Base-by-base conservation (phyloP, 1,284 basidiomycete genomes). In the Leccinum pallidistipes region DNA sequence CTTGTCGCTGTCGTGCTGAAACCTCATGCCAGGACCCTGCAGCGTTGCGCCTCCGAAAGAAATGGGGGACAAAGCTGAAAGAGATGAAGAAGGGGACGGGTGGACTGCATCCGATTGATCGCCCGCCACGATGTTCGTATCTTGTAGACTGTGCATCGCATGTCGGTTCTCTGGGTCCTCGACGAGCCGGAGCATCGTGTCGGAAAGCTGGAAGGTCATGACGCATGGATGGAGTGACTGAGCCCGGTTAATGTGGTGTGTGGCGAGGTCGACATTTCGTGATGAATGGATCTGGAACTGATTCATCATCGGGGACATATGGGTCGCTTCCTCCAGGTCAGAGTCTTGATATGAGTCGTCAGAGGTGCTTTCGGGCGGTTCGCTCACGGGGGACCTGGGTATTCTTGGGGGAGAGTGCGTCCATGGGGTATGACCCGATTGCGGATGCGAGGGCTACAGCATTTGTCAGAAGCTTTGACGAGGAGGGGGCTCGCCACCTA, bases 271-370 rank as follows among this genome's bases (percentile, higher is more conserved):
- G 52, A 65, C 16, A 54, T 52, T 58, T 43, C 63, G 61, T 7
- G 62, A 61, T 5, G 71, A 59, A 16, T 60, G 73, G 27, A 75
- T 49, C 57, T 75, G 72, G 12, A 76, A 76, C 57, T 70, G 63
- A 51, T 65, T 73, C 65, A 73, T 65, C 74, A 77, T 73, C 53
- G 72, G 75, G 1, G 63, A 75, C 71, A 76, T 76, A 36, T 57
- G 57, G 47, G 52, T 65, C 49, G 11, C 53, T 31, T 75, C 75
- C 27, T 75, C 75, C 36, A 43, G 57, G 49, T 73, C 75, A 1
- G 75, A 74, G 51, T 73, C 75, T 45, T 68, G 73, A 51, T 62
- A 64, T 3, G 74, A 75, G 53, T 74, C 74, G 24, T 76, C 75
- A 9, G 70, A 71, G 51, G 60, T 76, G 62, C 69, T 70, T 55